Evolutionary conservation across 495 filamentous ascomycete species (phyloP).

Genomic region (Immersiella caudata): DNA sequence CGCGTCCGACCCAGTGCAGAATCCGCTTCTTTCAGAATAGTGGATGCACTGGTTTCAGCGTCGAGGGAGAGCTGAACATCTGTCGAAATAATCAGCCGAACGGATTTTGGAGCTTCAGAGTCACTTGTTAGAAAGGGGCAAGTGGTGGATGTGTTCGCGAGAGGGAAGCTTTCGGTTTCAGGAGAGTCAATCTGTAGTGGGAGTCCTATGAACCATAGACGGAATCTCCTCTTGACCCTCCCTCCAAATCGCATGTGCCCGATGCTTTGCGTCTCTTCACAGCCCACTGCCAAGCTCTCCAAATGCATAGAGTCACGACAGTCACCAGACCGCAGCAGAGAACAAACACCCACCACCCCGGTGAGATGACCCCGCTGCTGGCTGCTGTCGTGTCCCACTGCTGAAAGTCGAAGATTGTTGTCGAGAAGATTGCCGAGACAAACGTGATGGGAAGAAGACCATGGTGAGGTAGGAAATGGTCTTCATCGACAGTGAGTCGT

Average conservation of each 20-base stretch:
- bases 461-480: neutral
- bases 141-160: neutral
- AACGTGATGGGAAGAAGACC: neutral
- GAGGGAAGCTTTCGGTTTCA: too few relatives aligned
- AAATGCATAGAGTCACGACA: neutral
- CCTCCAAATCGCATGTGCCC: neutral
- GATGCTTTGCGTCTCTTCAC: neutral
- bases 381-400: neutral
- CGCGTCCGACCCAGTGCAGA: neutral
- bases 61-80: neutral
- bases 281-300: neutral
- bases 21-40: slow-evolving; percentile 1
- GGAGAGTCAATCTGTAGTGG: too few relatives aligned
- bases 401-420: neutral
- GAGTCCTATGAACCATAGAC: too few relatives aligned
- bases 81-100: slow-evolving; percentile 4
- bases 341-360: neutral
- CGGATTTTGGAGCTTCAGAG: slow-evolving; percentile 2
- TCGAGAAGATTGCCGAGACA: neutral
- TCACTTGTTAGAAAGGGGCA: neutral
- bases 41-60: neutral
- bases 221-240: too few relatives aligned
- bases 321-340: neutral
- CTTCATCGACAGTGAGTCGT: neutral
- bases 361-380: neutral